Evolutionary conservation across 2,329 filamentous ascomycete species (phyloP).

Genomic region (Thielaviopsis populi): DNA sequence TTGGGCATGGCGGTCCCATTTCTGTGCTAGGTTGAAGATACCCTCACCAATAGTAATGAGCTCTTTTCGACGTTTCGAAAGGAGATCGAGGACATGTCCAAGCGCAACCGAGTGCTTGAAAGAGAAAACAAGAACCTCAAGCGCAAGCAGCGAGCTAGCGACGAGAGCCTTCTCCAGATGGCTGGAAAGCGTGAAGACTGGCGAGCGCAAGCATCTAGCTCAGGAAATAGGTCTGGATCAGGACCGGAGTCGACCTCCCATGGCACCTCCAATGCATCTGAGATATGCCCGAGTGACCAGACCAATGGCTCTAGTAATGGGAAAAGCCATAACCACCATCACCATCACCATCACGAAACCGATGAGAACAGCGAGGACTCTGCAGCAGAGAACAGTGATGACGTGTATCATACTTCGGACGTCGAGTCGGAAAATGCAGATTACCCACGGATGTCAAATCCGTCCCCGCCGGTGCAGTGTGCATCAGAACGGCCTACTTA

Average conservation of each 20-base stretch:
- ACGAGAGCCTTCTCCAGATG: constrained; percentile 93
- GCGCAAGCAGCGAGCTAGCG: constrained; percentile 83
- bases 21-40: constrained; percentile 72
- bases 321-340: neutral
- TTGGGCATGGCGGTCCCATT: neutral
- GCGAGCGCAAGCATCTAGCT: constrained; percentile 43
- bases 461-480: neutral
- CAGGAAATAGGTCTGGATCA: constrained; percentile 33
- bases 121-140: constrained; percentile 89
- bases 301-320: neutral
- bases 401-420: constrained; percentile 6
- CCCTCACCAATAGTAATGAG: constrained; percentile 95
- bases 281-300: constrained; percentile 1
- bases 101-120: constrained; percentile 92
- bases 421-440: constrained; percentile 10
- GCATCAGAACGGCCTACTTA: constrained; percentile 9
- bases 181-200: constrained; percentile 82
- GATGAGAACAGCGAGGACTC: constrained; percentile 10
- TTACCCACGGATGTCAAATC: neutral
- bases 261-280: neutral
- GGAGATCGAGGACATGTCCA: constrained; percentile 99
- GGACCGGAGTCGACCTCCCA: neutral
- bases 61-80: constrained; percentile 92
- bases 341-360: neutral
- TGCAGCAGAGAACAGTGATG: constrained; percentile 9